These are phyloP conservation scores for Litchi chinensis DNA, from an alignment of 345 rosid genomes.

Conservation along the genomic window DNA sequence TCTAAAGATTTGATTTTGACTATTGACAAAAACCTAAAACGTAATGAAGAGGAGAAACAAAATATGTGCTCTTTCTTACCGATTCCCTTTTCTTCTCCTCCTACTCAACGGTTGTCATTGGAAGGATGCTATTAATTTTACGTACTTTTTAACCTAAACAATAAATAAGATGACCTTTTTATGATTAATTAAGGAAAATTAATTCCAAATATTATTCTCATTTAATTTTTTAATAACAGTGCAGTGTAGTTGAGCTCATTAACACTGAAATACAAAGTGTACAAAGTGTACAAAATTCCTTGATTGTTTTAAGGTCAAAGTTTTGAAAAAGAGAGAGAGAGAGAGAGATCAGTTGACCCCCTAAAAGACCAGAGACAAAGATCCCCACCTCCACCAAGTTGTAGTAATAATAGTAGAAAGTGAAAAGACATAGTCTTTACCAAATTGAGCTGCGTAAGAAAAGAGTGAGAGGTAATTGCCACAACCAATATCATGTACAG, in stretches of 20 bases:
- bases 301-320: slow-evolving; percentile 1
- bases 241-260: not conserved
- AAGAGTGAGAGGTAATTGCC: not conserved
- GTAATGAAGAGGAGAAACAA: too few species aligned
- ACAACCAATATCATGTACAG: not conserved
- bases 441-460: slow-evolving; percentile 11
- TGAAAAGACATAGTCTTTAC: slow-evolving; percentile 29
- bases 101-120: too few species aligned
- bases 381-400: slow-evolving; percentile 22
- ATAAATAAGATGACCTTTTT: too few species aligned
- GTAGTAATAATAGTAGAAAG: not conserved
- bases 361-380: slow-evolving; percentile 29
- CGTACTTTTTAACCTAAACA: too few species aligned
- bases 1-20: slow-evolving; percentile 6
- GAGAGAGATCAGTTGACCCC: slow-evolving; percentile 22
- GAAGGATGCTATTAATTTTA: too few species aligned
- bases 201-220: not conserved
- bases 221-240: not conserved
- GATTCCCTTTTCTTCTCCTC: not conserved
- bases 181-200: too few species aligned
- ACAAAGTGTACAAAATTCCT: slow-evolving; percentile 5
- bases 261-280: not conserved
- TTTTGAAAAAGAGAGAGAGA: not conserved
- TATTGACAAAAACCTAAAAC: slow-evolving; percentile 2
- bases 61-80: not conserved